Conservation (phyloP, 192 early-diverging fungal genomes). For the Coemansia aciculifera region DNA sequence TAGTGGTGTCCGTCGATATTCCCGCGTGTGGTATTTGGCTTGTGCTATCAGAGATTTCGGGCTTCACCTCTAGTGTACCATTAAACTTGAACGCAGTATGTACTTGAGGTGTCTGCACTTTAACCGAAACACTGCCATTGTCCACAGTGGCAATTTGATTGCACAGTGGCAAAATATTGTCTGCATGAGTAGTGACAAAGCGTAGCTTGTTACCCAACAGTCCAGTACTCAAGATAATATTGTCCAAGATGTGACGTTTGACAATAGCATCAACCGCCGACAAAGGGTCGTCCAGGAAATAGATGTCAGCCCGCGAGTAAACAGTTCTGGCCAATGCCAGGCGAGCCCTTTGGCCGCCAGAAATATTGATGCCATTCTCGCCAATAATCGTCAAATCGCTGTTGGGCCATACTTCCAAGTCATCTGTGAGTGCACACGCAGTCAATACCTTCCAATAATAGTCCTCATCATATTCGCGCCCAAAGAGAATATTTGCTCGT, state of each 20-base stretch:
- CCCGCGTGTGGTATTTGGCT: not conserved
- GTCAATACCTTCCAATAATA: conserved; percentile 63
- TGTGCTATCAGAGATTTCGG: not conserved
- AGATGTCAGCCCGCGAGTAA: conserved; percentile 68
- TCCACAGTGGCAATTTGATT: conserved; percentile 31
- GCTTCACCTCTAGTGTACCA: conserved; percentile 26
- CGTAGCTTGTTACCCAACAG: conserved; percentile 61
- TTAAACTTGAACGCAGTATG: not conserved
- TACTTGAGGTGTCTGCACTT: conserved; percentile 28
- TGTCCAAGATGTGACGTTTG: conserved; percentile 64
- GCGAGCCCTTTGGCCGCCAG: conserved; percentile 71
- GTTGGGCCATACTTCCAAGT: conserved; percentile 62
- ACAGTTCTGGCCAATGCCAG: conserved; percentile 65
- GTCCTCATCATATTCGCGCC: conserved; percentile 58
- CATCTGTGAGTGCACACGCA: conserved; percentile 63
- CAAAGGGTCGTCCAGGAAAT: conserved; percentile 74
- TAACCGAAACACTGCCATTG: conserved; percentile 30
- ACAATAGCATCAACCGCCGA: conserved; percentile 69
- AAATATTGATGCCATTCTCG: conserved; percentile 71
- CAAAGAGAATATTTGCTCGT: conserved; percentile 83
- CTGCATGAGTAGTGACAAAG: conserved; percentile 44
- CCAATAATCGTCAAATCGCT: conserved; percentile 73
- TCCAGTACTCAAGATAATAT: conserved; percentile 55
- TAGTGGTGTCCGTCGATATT: not conserved
- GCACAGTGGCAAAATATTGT: conserved; percentile 25